Conservation (phyloP, 768 basidiomycete genomes). For the Phanerodontia chrysosporium region DNA sequence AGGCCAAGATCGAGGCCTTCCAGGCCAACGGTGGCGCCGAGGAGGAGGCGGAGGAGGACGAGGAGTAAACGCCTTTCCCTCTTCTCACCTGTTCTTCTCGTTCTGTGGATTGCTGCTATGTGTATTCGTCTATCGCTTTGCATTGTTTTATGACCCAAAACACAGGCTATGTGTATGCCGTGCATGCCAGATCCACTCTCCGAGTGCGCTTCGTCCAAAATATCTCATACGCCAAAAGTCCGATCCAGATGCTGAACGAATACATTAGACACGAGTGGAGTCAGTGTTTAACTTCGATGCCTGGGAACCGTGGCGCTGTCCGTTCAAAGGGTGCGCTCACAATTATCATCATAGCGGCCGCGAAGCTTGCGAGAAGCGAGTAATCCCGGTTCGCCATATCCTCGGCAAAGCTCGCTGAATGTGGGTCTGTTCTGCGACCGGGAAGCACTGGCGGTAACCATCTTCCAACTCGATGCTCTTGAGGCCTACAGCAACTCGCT, state of each 20-base stretch:
- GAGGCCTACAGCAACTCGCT: not conserved
- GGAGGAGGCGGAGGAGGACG: constrained; percentile 50
- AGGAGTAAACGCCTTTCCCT: constrained; percentile 47
- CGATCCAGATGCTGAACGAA: too few relatives aligned
- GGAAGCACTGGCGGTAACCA: not conserved
- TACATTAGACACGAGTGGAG: too few relatives aligned
- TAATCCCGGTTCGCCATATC: not conserved
- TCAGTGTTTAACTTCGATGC: too few relatives aligned
- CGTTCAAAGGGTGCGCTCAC: too few relatives aligned
- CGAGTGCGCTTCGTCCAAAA: too few relatives aligned
- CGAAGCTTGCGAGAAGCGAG: not conserved
- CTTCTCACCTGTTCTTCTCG: not conserved
- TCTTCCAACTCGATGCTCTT: not conserved
- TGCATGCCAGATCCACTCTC: not conserved
- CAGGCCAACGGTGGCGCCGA: constrained; percentile 52
- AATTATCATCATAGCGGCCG: too few relatives aligned
- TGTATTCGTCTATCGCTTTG: constrained; percentile 20
- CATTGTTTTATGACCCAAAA: constrained; percentile 16
- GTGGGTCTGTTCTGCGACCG: not conserved
- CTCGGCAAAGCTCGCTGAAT: not conserved
- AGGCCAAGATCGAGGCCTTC: constrained; percentile 89
- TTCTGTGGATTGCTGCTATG: constrained; percentile 13
- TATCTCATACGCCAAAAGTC: too few relatives aligned
- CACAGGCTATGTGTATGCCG: constrained; percentile 11
- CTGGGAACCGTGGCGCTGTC: too few relatives aligned